Percentiles rank a stretch among this genome's conserved stretches.
phyloP scores from a whole-genome alignment of 1,284 basidiomycete species.

The Phaffia rhodozyma region DNA sequence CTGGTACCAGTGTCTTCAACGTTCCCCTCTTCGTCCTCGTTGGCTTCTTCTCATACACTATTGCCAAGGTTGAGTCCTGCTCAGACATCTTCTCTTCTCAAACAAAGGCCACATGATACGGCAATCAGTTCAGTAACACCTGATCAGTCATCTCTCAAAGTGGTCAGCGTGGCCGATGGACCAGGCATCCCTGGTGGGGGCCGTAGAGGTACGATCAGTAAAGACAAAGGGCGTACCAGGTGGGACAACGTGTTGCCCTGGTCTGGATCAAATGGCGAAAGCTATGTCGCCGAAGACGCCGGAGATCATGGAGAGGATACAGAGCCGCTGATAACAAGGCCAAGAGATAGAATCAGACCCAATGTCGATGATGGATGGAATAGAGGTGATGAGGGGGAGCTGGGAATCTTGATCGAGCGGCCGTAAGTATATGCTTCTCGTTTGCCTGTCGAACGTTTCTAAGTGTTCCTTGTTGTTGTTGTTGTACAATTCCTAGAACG shows the following conservation, averaged over 20 bases:
- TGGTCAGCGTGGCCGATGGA: neutral
- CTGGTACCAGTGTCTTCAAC: too few species aligned
- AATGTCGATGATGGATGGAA: neutral
- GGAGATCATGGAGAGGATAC: neutral
- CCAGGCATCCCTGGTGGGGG: neutral
- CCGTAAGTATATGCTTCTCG: conserved; percentile 6
- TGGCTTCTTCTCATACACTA: too few species aligned
- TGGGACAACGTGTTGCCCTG: neutral
- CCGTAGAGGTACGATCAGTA: conserved; percentile 4
- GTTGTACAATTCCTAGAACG: neutral
- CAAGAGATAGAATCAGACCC: neutral
- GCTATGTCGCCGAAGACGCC: neutral
- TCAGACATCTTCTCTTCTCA: too few species aligned
- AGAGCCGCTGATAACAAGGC: neutral
- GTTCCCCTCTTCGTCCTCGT: too few species aligned
- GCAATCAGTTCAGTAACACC: too few species aligned
- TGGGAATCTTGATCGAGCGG: conserved; percentile 13
- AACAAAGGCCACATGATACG: too few species aligned
- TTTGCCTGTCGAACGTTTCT: neutral
- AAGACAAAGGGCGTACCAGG: neutral
- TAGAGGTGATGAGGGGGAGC: neutral
- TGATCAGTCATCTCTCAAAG: neutral
- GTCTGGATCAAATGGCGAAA: neutral
- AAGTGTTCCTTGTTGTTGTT: too few species aligned
- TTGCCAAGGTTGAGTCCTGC: too few species aligned